Evolutionary conservation across 345 rosid genomes (phyloP).

Genomic region (Schrenkiella parvula): DNA sequence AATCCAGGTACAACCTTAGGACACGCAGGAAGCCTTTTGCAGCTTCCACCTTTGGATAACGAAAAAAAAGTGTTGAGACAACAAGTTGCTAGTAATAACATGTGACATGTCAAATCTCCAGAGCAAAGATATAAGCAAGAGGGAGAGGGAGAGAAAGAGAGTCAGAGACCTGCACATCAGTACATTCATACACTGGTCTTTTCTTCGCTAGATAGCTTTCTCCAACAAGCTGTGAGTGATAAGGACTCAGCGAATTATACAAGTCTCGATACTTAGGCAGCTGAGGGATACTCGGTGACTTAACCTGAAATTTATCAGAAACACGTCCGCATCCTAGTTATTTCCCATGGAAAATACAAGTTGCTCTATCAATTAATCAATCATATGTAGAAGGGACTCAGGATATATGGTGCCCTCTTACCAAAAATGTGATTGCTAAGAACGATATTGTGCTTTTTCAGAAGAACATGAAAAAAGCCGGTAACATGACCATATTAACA

Average conservation of each 20-base stretch:
- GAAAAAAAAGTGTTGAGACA: background rate
- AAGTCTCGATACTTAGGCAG: conserved; percentile 78
- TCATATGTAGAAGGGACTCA: background rate
- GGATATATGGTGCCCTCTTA: background rate
- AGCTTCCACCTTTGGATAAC: conserved; percentile 62
- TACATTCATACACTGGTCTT: conserved; percentile 80
- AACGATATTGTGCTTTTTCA: background rate
- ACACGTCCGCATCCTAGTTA: background rate
- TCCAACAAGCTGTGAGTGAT: conserved; percentile 84
- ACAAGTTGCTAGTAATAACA: background rate
- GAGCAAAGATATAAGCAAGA: background rate
- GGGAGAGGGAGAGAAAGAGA: conserved; percentile 3
- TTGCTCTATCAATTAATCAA: background rate
- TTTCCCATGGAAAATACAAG: background rate
- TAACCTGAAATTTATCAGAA: conserved; percentile 44
- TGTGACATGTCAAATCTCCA: background rate
- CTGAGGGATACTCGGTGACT: conserved; percentile 70
- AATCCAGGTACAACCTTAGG: conserved; percentile 69
- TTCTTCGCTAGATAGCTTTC: conserved; percentile 87
- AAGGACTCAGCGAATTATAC: conserved; percentile 59
- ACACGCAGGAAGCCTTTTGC: conserved; percentile 73
- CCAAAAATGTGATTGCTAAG: background rate
- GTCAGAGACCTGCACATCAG: conserved; percentile 69
- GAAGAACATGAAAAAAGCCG: background rate
- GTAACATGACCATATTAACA: background rate